Base-by-base conservation (phyloP, 2,329 filamentous ascomycete species). In the Juglanconis juglandina region DNA sequence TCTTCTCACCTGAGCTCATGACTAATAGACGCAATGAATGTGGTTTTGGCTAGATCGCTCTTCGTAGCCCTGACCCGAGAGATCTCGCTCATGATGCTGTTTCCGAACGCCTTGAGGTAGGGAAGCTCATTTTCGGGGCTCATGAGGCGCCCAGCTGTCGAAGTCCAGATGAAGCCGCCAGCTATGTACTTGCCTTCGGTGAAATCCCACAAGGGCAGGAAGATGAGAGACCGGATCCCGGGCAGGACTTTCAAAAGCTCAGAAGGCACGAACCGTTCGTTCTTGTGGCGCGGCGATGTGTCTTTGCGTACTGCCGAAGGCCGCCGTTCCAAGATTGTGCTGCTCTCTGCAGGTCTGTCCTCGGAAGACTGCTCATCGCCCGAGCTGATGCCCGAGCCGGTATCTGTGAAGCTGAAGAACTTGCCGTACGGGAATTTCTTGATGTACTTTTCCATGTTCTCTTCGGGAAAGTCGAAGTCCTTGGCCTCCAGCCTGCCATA, bases 21-120 rank as follows among this genome's bases (percentile, higher is more conserved):
- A 35, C 79, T 82, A 46, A 86, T 79, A 13, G 79, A 83, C 1
- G 79, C 81, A 35, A 86, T 79, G 63, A 86, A 82, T 56, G 83
- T 81, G 0, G 79, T 78, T 68, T 83, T 82, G 47, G 79, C 78
- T 61, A 71, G 72, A 44, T 74, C 74, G 9, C 73, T 71, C 35
- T 68, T 65, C 5, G 70, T 56, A 1, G 68, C 68, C 53, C 74
- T 69, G 7, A 84, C 66, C 11, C 81, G 74, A 0, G 79, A 76
- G 8, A 86, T 73, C 61, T 85, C 82, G 1, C 79, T 76, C 81
- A 86, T 85, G 44, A 84, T 79, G 1, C 77, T 79, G 59, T 81
- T 80, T 1, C 78, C 76, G 66, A 83, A 82, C 1, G 77, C 77
- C 10, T 73, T 71, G 11, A 82, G 69, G 41, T 78, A 77, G 8